phyloP scores from a whole-genome alignment of 1,139 yeast species.

The Lodderomyces theae region DNA sequence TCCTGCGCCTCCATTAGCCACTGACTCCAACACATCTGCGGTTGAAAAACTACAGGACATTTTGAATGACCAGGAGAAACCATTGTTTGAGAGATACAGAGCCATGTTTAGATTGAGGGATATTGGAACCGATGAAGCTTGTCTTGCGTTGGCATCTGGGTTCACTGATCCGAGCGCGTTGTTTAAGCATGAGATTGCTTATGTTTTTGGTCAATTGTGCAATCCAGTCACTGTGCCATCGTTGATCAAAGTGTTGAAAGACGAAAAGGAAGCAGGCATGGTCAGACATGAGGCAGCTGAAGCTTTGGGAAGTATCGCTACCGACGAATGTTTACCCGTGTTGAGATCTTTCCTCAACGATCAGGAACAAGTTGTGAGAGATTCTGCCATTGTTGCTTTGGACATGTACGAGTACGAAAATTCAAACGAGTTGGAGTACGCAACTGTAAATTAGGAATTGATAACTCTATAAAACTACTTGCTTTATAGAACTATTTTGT shows the following conservation, averaged over 20 bases:
- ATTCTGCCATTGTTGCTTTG: constrained; percentile 92
- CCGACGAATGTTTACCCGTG: constrained; percentile 93
- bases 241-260: constrained; percentile 73
- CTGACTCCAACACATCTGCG: constrained; percentile 44
- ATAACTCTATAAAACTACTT: background rate
- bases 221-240: constrained; percentile 92
- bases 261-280: constrained; percentile 88
- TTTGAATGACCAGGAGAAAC: constrained; percentile 71
- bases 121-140: constrained; percentile 89
- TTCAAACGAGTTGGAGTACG: constrained; percentile 80
- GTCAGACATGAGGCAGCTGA: constrained; percentile 99
- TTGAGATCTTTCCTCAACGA: constrained; percentile 77
- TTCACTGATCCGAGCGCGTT: constrained; percentile 88
- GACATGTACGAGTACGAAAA: constrained; percentile 98
- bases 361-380: constrained; percentile 86
- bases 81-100: constrained; percentile 91
- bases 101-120: constrained; percentile 98
- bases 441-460: constrained; percentile 27
- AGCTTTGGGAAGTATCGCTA: constrained; percentile 94
- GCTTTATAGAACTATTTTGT: too few relatives aligned
- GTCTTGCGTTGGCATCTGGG: constrained; percentile 87
- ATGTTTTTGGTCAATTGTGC: constrained; percentile 95
- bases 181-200: constrained; percentile 96
- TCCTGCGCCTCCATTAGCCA: constrained; percentile 95
- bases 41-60: constrained; percentile 64